Percentiles rank a stretch among this genome's conserved stretches.
Evolutionary conservation across 176 grass and related monocot genomes (phyloP).

Genomic region (Eragrostis nindensis): DNA sequence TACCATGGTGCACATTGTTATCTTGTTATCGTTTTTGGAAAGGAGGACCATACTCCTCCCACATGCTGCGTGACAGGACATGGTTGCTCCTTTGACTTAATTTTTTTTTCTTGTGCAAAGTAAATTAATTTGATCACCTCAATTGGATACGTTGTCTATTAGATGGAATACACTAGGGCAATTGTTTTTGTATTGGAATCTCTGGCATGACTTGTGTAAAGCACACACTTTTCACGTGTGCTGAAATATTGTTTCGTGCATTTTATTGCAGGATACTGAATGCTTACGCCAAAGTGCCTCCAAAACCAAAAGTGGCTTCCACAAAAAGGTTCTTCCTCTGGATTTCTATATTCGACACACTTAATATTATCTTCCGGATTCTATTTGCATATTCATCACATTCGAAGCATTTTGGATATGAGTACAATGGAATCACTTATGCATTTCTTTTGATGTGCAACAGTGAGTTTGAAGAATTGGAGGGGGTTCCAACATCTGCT

Average conservation of each 20-base stretch:
- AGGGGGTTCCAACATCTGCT: slow-evolving; percentile 73
- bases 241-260: slow-evolving; percentile 11
- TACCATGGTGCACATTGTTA: too few species aligned
- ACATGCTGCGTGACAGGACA: background rate
- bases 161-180: too few species aligned
- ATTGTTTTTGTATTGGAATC: background rate
- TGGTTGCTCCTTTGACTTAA: background rate
- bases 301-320: slow-evolving; percentile 76
- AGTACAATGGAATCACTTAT: slow-evolving; percentile 2
- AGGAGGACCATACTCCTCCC: background rate
- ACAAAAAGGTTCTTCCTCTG: slow-evolving; percentile 64
- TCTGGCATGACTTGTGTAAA: background rate
- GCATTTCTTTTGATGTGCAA: slow-evolving; percentile 4
- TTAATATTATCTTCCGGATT: background rate
- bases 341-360: background rate
- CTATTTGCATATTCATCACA: background rate
- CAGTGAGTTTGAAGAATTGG: slow-evolving; percentile 87
- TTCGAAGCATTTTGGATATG: background rate
- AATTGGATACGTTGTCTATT: background rate
- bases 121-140: background rate
- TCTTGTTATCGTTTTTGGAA: background rate
- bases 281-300: slow-evolving; percentile 83
- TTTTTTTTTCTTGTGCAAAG: background rate
- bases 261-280: slow-evolving; percentile 79
- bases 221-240: background rate